Base-by-base conservation (phyloP, 306 rosid species). In the Rubus idaeus region DNA sequence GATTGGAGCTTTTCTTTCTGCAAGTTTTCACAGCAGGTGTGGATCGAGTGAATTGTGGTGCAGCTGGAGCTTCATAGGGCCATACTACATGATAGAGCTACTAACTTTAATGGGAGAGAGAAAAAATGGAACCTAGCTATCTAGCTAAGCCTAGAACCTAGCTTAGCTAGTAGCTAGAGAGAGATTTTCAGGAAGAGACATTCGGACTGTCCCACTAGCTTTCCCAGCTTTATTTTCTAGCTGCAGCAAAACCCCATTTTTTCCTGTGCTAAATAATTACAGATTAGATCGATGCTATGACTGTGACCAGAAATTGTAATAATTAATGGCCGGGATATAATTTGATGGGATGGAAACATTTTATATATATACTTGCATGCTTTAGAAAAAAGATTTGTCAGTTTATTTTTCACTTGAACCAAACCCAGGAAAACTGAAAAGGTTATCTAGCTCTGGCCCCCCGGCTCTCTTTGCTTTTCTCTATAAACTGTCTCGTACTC, bases 131-230 rank as follows among this genome's bases (percentile, higher is more conserved):
- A 52, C 72, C 74, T 30, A 8, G 20, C 16, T 14, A 6, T 7
- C 21, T 26, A 16, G 46, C 23, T 12, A 8, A n/a, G 16, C 64
- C 69, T 14, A 26, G 37, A 73, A 13, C 64, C 64, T 57, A 57
- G 64, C 52, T 47, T 3, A 21, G 23, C 41, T 20, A 57, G 73
- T 80, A 68, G 56, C 55, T 67, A 80, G 79, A 82, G 85, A 77
- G 77, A 75, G 71, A 72, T 42, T 65, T 23, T 75, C 78, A 40
- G 70, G 84, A 83, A 77, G 93, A 90, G 97, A 90, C 96, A 94
- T 94, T 90, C 93, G 94, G 96, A 91, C 88, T 91, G 98, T 90
- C 97, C 96, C 98, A 91, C 96, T 58, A 45, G 74, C 92, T 94
- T 86, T 87, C 73, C 81, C 92, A 82, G 86, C 90, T 85, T 87